Evolutionary conservation across 2,329 filamentous ascomycete species (phyloP).

Genomic region (Diaporthe batatas): DNA sequence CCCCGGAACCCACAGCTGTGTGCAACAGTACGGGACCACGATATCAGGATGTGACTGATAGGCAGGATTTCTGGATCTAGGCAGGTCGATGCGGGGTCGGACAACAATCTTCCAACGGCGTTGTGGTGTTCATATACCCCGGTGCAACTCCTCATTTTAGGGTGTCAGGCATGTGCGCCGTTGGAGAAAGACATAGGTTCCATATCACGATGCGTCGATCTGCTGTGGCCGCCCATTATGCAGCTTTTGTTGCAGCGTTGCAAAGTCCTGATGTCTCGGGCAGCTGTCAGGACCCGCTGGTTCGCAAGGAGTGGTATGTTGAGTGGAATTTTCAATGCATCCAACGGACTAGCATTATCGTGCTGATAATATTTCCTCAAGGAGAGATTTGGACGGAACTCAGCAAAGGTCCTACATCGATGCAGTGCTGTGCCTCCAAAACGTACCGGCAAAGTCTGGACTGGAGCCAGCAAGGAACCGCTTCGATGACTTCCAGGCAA

Average conservation of each 20-base stretch:
- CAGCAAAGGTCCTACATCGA: not conserved
- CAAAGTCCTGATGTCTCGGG: not conserved
- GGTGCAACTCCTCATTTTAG: not conserved
- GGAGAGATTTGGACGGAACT: not conserved
- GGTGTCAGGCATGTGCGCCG: no score
- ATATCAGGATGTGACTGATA: not conserved
- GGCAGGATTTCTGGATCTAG: not conserved
- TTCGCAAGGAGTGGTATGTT: constrained; percentile 14
- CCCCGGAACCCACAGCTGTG: not conserved
- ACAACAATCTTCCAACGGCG: no score
- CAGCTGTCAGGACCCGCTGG: not conserved
- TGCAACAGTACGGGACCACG: not conserved
- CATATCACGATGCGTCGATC: not conserved
- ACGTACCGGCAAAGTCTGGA: not conserved
- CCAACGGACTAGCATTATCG: no score
- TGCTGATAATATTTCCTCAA: not conserved
- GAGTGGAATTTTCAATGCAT: not conserved
- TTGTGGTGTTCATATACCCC: not conserved
- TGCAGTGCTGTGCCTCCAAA: constrained; percentile 3
- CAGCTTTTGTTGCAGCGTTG: not conserved
- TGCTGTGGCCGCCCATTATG: not conserved
- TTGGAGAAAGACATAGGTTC: not conserved
- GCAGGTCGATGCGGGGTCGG: not conserved
- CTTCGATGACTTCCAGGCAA: constrained; percentile 5
- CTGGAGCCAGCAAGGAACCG: constrained; percentile 1